Conservation (phyloP, 805 yeast genomes). For the Lipomyces starkeyi region DNA sequence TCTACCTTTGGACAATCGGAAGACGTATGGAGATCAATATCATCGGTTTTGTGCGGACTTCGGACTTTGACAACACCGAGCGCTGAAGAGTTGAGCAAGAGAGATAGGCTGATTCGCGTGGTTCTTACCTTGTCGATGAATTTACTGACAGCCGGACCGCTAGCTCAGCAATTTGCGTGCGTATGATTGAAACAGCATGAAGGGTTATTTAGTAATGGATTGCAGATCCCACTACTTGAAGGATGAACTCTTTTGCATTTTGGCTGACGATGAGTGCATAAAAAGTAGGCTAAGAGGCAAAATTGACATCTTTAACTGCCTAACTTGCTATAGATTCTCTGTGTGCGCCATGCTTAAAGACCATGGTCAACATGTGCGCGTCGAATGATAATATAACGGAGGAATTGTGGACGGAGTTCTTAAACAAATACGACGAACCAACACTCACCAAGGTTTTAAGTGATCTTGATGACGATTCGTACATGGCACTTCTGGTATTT, state of each 20-base stretch:
- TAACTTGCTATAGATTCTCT: not conserved
- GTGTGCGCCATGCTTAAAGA: constrained; percentile 16
- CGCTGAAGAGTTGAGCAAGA: not conserved
- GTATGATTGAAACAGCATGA: not conserved
- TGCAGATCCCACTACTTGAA: constrained; percentile 2
- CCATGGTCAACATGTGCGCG: constrained; percentile 28
- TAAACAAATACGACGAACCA: constrained; percentile 12
- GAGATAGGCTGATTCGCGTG: not conserved
- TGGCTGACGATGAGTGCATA: constrained; percentile 13
- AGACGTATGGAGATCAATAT: constrained; percentile 2
- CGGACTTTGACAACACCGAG: not conserved
- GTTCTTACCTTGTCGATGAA: constrained; percentile 23
- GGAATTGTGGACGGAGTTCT: constrained; percentile 18
- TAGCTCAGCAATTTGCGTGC: constrained; percentile 22
- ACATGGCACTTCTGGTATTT: constrained; percentile 25
- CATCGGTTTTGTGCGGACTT: not conserved
- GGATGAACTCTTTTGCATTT: constrained; percentile 13
- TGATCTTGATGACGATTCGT: constrained; percentile 17
- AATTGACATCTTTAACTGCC: too few relatives aligned
- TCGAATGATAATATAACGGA: constrained; percentile 18
- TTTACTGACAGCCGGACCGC: constrained; percentile 26
- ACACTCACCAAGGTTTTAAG: not conserved
- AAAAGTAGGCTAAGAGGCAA: not conserved
- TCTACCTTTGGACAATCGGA: constrained; percentile 1
- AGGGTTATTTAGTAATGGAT: not conserved